Percentiles rank a stretch among this genome's conserved stretches.
These are phyloP conservation scores for Apiospora arundinis DNA, from an alignment of 2,329 filamentous ascomycete genomes.

Conservation along the genomic window DNA sequence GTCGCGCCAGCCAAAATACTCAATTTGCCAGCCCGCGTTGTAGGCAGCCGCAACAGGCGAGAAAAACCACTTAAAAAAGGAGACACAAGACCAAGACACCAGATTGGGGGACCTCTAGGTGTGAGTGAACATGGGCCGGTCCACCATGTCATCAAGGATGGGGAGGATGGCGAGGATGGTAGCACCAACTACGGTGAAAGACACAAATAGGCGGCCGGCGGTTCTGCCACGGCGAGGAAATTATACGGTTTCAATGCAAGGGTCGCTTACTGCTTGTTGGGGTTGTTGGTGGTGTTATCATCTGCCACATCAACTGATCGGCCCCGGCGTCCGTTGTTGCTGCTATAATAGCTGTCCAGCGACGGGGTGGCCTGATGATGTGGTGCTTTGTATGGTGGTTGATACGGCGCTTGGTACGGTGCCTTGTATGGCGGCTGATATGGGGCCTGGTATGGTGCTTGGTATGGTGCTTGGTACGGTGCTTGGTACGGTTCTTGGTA, in stretches of 20 bases:
- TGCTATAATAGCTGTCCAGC: background rate
- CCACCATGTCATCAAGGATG: slow-evolving; percentile 5
- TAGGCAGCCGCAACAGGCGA: background rate
- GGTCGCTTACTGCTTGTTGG: background rate
- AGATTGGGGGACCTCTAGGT: background rate
- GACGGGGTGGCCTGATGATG: background rate
- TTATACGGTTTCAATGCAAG: slow-evolving; percentile 14
- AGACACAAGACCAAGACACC: background rate
- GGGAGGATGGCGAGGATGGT: background rate
- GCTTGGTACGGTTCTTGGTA: background rate
- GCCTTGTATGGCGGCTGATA: background rate
- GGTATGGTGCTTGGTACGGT: background rate
- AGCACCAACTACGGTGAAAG: slow-evolving; percentile 16
- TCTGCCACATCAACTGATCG: background rate
- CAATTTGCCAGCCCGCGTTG: background rate
- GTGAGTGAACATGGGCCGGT: slow-evolving; percentile 8
- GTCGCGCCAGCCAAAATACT: background rate
- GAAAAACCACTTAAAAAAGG: background rate
- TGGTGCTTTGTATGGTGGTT: background rate
- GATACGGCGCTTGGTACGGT: background rate
- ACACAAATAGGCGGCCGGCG: slow-evolving; percentile 4
- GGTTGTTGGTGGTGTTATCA: background rate
- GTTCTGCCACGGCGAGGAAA: slow-evolving; percentile 9
- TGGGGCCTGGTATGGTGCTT: background rate
- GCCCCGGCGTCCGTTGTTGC: background rate